Base-by-base conservation (phyloP, 2,329 filamentous ascomycete genomes). In the Cucurbitaria berberidis region DNA sequence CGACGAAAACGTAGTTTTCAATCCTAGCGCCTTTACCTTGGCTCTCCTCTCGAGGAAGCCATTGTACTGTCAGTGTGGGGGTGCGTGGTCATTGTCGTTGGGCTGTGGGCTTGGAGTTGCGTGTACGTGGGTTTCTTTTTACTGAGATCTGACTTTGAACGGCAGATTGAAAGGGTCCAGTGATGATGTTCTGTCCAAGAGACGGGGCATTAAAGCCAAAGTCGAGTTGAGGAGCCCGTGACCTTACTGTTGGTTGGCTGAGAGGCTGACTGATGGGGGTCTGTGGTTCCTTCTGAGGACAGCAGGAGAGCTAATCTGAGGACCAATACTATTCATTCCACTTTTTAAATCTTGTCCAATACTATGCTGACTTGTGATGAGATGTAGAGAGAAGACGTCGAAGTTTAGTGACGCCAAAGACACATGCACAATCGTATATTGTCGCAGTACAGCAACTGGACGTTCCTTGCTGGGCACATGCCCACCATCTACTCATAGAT, bases 241-340 rank as follows among this genome's bases (percentile, higher is more conserved):
- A 24, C 50, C 56, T 47, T 36, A 46, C 51, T 59, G 53, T 54
- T 53, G 40, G 48, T 46, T 50, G 47, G 53, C 45, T 30, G 53
- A 52, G 26, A 57, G 55, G 55, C 51, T 41, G 24, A 53, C 29
- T 48, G 43, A 58, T 49, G 55, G 54, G 35, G 50, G 42, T 40
- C 45, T 56, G 64, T 59, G 65, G 68, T 61, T 62, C 64, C 51
- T 64, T 58, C 53, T 70, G 68, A 68, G 65, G 62, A 70, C 68
- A 65, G 64, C 60, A 60, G 55, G 68, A 71, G 68, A 71, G 68
- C 68, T 71, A 67, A 70, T 71, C 68, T 71, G 68, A 71, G 68
- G 68, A 68, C 63, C 9, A 58, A 55, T 55, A 41, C n/a, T 53
- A 38, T 45, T 7, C 24, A 45, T 39, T 6, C 32, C 11, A 48